A percentile compares a stretch with the other conserved stretches of the same genome.
Evolutionary conservation across 768 basidiomycete genomes (phyloP).

Genomic region (Hemileccinum rubropunctum): DNA sequence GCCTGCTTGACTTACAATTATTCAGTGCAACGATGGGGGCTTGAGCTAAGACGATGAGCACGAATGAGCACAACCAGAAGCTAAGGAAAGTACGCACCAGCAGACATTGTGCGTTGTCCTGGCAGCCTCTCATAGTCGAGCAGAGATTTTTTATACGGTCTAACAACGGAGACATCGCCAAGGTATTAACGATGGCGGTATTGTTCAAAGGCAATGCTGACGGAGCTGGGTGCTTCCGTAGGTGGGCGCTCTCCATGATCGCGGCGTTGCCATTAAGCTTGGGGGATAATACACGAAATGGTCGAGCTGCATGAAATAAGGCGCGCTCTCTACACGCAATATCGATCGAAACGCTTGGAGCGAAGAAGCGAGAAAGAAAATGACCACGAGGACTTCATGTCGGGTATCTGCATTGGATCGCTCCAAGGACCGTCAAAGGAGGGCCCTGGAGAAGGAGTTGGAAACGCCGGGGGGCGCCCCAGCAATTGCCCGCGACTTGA

Average conservation of each 20-base stretch:
- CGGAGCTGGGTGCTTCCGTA: constrained; percentile 25
- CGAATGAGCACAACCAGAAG: background rate
- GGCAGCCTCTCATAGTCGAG: constrained; percentile 13
- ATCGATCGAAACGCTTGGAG: constrained; percentile 34
- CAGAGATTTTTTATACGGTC: constrained; percentile 26
- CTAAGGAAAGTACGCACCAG: constrained; percentile 7
- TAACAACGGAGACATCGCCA: constrained; percentile 17
- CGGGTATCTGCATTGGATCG: constrained; percentile 37
- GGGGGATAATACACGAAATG: constrained; percentile 27
- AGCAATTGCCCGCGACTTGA: constrained; percentile 14
- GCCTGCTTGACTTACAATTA: constrained; percentile 35
- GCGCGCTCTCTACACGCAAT: constrained; percentile 32
- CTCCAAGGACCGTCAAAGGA: constrained; percentile 28
- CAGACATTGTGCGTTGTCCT: constrained; percentile 24
- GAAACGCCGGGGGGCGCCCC: constrained; percentile 22
- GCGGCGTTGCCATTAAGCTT: constrained; percentile 26
- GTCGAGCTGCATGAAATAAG: constrained; percentile 30
- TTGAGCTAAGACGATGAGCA: constrained; percentile 22
- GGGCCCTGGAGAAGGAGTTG: constrained; percentile 20
- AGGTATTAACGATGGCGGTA: constrained; percentile 24
- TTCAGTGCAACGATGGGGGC: constrained; percentile 36
- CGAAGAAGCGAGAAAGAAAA: constrained; percentile 30
- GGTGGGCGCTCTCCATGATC: constrained; percentile 27
- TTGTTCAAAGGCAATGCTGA: constrained; percentile 27
- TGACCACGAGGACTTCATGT: constrained; percentile 36